Percentiles rank a stretch among this genome's conserved stretches.
Conservation (phyloP, 73 alveolate species). For the Paramecium caudatum region DNA sequence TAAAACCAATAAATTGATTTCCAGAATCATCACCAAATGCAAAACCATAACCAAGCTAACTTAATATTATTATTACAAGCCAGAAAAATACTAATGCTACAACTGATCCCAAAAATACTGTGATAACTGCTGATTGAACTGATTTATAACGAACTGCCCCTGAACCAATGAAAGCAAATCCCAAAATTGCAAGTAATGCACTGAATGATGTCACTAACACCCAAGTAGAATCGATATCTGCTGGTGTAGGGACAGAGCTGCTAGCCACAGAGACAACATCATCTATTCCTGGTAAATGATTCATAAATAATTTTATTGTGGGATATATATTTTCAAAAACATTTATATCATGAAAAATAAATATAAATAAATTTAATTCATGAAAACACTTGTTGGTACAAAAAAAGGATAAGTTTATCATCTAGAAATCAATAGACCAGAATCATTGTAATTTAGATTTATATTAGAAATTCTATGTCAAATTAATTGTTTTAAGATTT, state of each 20-base stretch:
- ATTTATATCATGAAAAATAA: conserved; percentile 40
- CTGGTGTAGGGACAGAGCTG: neutral
- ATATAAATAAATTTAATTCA: neutral
- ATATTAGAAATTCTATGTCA: neutral
- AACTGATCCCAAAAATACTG: conserved; percentile 37
- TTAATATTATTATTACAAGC: conserved; percentile 66
- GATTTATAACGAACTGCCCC: conserved; percentile 52
- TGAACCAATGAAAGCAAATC: conserved; percentile 33
- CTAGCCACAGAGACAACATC: neutral
- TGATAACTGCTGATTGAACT: conserved; percentile 39
- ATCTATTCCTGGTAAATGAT: neutral
- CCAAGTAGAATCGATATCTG: conserved; percentile 34
- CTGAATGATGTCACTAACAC: conserved; percentile 16
- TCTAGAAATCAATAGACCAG: neutral
- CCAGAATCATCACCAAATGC: conserved; percentile 78
- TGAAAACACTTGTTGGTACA: neutral
- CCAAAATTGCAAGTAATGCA: conserved; percentile 45
- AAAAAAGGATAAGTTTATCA: conserved; percentile 3
- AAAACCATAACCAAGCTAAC: conserved; percentile 78
- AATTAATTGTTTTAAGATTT: conserved; percentile 2
- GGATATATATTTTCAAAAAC: conserved; percentile 45
- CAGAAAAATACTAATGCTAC: conserved; percentile 2
- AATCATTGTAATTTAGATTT: neutral
- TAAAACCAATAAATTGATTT: conserved; percentile 63
- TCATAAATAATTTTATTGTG: conserved; percentile 8